A percentile compares a stretch with the other conserved stretches of the same genome.
Evolutionary conservation across 768 basidiomycete genomes (phyloP).

Genomic region (Psilocybe cubensis): DNA sequence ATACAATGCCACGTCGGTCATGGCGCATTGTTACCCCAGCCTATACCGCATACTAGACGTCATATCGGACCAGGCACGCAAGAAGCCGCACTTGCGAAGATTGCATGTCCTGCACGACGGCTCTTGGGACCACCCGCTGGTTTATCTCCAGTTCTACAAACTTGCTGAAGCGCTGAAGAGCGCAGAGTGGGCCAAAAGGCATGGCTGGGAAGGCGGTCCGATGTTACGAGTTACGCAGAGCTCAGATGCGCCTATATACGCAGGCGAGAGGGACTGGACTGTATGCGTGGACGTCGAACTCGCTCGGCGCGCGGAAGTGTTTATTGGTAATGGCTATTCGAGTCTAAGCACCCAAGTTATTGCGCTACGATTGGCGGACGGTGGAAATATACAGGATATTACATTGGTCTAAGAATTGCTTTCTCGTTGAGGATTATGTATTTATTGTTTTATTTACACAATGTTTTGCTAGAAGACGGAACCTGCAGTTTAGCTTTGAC

Average conservation of each 20-base stretch:
- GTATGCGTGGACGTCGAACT: constrained; percentile 51
- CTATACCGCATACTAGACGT: constrained; percentile 43
- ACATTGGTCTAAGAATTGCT: constrained; percentile 32
- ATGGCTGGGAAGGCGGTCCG: constrained; percentile 43
- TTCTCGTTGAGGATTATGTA: too few relatives aligned
- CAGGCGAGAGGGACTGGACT: constrained; percentile 46
- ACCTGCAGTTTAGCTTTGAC: too few relatives aligned
- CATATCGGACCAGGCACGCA: constrained; percentile 37
- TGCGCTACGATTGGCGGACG: constrained; percentile 43
- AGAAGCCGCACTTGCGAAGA: constrained; percentile 39
- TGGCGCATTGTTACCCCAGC: constrained; percentile 49
- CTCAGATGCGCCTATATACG: constrained; percentile 35
- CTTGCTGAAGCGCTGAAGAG: constrained; percentile 41
- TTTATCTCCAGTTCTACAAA: constrained; percentile 45
- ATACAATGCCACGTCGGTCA: constrained; percentile 36
- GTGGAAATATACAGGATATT: constrained; percentile 38
- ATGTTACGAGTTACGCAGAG: constrained; percentile 47
- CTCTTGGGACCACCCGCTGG: constrained; percentile 47
- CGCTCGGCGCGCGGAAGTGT: constrained; percentile 44
- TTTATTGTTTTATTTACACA: too few relatives aligned
- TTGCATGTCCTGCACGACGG: constrained; percentile 51
- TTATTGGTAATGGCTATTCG: constrained; percentile 53
- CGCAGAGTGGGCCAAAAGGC: constrained; percentile 31
- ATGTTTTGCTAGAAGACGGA: too few relatives aligned
- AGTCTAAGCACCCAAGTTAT: constrained; percentile 48